Evolutionary conservation across 1,284 basidiomycete genomes (phyloP).

Genomic region (Ustilago tritici): DNA sequence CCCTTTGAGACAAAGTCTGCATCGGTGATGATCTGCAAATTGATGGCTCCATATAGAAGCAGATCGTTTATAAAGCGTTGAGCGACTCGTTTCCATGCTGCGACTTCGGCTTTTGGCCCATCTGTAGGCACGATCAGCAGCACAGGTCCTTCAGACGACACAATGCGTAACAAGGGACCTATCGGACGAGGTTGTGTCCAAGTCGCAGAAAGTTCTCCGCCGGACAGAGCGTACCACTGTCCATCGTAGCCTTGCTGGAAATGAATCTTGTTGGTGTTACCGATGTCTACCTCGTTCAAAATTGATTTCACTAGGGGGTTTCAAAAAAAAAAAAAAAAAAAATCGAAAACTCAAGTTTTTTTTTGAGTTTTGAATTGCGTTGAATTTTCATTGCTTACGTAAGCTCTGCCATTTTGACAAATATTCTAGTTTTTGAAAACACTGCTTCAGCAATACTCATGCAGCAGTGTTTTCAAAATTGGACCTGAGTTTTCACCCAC

Average conservation of each 20-base stretch:
- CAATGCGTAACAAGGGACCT: conserved; percentile 38
- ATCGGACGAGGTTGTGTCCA: conserved; percentile 21
- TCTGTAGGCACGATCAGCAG: conserved; percentile 34
- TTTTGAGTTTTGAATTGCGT: too few relatives aligned
- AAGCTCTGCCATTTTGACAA: too few relatives aligned
- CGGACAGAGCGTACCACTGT: neutral
- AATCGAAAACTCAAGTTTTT: too few relatives aligned
- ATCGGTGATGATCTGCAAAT: conserved; percentile 45
- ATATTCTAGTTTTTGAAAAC: too few relatives aligned
- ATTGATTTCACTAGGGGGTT: too few relatives aligned
- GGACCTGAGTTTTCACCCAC: too few relatives aligned
- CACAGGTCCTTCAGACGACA: conserved; percentile 33
- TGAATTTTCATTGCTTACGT: too few relatives aligned
- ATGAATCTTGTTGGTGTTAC: neutral
- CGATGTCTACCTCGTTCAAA: neutral
- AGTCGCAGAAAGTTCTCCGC: neutral
- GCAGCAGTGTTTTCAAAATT: too few relatives aligned
- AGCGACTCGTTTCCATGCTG: conserved; percentile 28
- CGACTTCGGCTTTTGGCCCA: conserved; percentile 6
- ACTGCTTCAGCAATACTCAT: too few relatives aligned
- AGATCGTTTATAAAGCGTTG: conserved; percentile 39
- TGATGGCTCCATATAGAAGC: conserved; percentile 42
- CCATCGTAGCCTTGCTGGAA: conserved; percentile 11
- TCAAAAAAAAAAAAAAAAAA: too few relatives aligned
- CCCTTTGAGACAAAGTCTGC: conserved; percentile 6